These are phyloP conservation scores for Venturia aucupariae DNA, from an alignment of 2,329 filamentous ascomycete species.

Conservation along the genomic window DNA sequence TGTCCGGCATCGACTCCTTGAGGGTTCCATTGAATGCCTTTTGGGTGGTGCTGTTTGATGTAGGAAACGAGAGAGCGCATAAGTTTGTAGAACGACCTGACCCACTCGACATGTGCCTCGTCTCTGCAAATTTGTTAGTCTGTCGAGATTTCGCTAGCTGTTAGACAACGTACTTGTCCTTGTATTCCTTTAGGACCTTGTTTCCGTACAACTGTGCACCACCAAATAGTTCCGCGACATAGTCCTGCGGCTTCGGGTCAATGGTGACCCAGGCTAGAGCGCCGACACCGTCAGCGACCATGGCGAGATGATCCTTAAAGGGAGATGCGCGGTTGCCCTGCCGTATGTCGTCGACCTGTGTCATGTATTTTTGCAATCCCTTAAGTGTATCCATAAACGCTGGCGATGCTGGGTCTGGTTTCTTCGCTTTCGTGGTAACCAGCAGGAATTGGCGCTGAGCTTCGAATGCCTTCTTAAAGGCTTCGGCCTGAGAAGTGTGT, in stretches of 20 bases:
- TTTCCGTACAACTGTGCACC: slow-evolving; percentile 93
- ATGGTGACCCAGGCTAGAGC: slow-evolving; percentile 85
- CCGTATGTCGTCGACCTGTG: slow-evolving; percentile 68
- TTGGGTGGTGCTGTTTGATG: slow-evolving; percentile 71
- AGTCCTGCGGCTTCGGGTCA: slow-evolving; percentile 69
- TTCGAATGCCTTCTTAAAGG: slow-evolving; percentile 59
- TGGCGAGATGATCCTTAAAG: slow-evolving; percentile 67
- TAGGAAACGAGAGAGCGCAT: slow-evolving; percentile 79
- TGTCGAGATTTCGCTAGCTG: background rate
- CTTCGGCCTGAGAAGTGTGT: slow-evolving; percentile 36
- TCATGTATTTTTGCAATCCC: slow-evolving; percentile 75
- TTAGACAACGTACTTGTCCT: slow-evolving; percentile 54
- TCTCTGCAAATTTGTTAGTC: slow-evolving; percentile 46
- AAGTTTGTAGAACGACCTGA: slow-evolving; percentile 84
- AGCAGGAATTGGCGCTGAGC: slow-evolving; percentile 83
- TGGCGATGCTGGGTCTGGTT: slow-evolving; percentile 66
- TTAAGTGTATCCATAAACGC: slow-evolving; percentile 71
- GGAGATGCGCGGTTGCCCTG: slow-evolving; percentile 70
- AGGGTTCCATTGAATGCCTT: slow-evolving; percentile 79
- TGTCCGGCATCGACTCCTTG: slow-evolving; percentile 65
- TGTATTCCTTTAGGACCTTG: slow-evolving; percentile 82
- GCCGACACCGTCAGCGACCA: slow-evolving; percentile 83
- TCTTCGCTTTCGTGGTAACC: slow-evolving; percentile 83
- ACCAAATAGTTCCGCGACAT: slow-evolving; percentile 72
- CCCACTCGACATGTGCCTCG: slow-evolving; percentile 72